Evolutionary conservation across 768 basidiomycete species (phyloP).

Genomic region (Chlorophyllum brunneum): DNA sequence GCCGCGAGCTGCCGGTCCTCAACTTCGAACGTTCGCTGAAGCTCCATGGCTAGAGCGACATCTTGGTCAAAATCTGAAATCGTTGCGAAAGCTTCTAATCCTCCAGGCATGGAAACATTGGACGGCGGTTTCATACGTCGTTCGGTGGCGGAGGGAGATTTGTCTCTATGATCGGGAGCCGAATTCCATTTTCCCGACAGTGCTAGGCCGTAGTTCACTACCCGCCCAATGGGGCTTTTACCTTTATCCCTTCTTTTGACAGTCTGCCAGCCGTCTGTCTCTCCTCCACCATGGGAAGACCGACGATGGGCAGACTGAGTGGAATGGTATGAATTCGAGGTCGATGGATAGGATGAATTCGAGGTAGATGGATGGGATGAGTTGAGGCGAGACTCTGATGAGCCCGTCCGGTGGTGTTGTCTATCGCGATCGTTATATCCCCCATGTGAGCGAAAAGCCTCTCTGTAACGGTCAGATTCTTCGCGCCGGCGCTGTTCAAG

Average conservation of each 20-base stretch:
- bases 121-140: neutral
- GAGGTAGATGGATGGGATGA: no score
- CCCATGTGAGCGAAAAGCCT: neutral
- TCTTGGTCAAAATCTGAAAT: neutral
- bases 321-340: neutral
- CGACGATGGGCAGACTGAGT: neutral
- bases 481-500: slow-evolving; percentile 8
- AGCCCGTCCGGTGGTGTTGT: no score
- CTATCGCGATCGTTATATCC: neutral
- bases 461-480: slow-evolving; percentile 4
- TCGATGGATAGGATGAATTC: neutral
- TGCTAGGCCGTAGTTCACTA: neutral
- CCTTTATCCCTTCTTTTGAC: slow-evolving; percentile 7
- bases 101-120: neutral
- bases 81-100: neutral
- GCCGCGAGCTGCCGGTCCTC: neutral
- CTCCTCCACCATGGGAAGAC: neutral
- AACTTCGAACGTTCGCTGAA: slow-evolving; percentile 4
- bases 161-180: neutral
- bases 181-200: neutral
- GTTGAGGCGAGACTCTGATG: no score
- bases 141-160: neutral
- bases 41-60: slow-evolving; percentile 3
- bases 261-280: slow-evolving; percentile 7
- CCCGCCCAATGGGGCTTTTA: neutral